Base-by-base conservation (phyloP, 2,329 filamentous ascomycete species). In the Raffaelea ambrosiae region DNA sequence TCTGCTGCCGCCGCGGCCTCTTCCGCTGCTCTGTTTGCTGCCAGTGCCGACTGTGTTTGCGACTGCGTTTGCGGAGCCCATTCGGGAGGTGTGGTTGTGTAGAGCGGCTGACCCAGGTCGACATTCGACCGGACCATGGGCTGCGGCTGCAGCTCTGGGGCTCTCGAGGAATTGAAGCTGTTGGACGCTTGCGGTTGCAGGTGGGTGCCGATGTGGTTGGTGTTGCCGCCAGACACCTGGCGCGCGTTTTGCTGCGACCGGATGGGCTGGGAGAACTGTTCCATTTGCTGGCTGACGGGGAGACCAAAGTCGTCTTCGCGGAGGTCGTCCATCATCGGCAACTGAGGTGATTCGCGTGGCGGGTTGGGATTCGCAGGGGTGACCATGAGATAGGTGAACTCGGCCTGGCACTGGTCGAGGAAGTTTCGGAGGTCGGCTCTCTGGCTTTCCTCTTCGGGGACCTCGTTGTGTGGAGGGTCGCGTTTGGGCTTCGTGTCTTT, bases 341-440 rank as follows among this genome's bases (percentile, higher is more conserved):
- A 60, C 3, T 72, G 76, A 4, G 54, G 53, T 2, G 77, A 79
- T 21, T 83, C 80, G 60, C 80, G 72, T n/a, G 79, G 80, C 2
- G 80, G 80, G 39, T 76, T 66, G 3, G 80, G 80, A 60, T 84
- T 84, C 38, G 80, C 79, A 2, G 80, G 80, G 1, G 79, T 79
- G 44, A 82, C 73, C 79, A 84, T 82, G 14, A 84, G 69, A 57
- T 84, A 84, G 53, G 79, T 81, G 51, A 84, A 82, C 58, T 84
- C 79, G 54, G 74, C 72, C 61, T 82, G 72, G 62, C 79, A 81
- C 58, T 81, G 77, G 53, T 83, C 80, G 52, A 83, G 69, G 59
- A 83, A 83, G 11, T 66, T 66, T 61, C 78, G 79, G 43, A 83
- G 67, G 48, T 78, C 74, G 47, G 70, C 67, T 43, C 74, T 69